phyloP scores from a whole-genome alignment of 495 filamentous ascomycete species.

The Aspergillus sparsus region DNA sequence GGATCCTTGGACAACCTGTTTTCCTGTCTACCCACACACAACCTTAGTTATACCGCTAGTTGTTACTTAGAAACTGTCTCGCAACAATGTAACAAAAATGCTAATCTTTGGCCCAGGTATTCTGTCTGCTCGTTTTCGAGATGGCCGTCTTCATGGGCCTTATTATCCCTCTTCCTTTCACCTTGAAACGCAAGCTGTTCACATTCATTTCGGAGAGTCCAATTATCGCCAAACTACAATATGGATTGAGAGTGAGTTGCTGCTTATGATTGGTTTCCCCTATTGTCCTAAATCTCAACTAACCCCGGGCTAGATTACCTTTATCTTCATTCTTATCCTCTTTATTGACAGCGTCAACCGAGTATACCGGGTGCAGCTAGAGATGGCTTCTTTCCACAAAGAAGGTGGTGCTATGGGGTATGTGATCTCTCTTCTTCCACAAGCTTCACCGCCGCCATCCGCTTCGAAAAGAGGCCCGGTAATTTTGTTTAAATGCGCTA shows the following conservation, averaged over 20 bases:
- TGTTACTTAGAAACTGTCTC: not conserved
- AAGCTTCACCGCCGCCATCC: no score
- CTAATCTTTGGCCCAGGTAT: slow-evolving; percentile 64
- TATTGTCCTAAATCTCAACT: not conserved
- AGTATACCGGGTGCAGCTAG: slow-evolving; percentile 92
- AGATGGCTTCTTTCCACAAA: slow-evolving; percentile 64
- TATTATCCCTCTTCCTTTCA: slow-evolving; percentile 89
- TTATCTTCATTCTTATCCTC: slow-evolving; percentile 96
- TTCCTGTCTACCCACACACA: not conserved
- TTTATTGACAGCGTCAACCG: slow-evolving; percentile 99
- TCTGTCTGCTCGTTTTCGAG: slow-evolving; percentile 87
- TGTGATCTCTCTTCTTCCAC: slow-evolving; percentile 17
- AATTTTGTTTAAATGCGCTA: slow-evolving; percentile 6
- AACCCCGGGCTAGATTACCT: slow-evolving; percentile 72
- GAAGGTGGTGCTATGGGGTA: slow-evolving; percentile 49
- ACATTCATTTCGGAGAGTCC: slow-evolving; percentile 91
- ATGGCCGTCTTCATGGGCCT: slow-evolving; percentile 91
- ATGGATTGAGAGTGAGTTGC: slow-evolving; percentile 70
- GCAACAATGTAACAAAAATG: not conserved
- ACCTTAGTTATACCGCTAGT: no score
- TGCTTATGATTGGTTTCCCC: not conserved
- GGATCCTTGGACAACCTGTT: not conserved
- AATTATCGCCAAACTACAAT: slow-evolving; percentile 74
- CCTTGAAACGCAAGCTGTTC: slow-evolving; percentile 83
- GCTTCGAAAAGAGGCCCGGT: not conserved